Evolutionary conservation across 495 filamentous ascomycete species (phyloP).

Genomic region (Podospora appendiculata): DNA sequence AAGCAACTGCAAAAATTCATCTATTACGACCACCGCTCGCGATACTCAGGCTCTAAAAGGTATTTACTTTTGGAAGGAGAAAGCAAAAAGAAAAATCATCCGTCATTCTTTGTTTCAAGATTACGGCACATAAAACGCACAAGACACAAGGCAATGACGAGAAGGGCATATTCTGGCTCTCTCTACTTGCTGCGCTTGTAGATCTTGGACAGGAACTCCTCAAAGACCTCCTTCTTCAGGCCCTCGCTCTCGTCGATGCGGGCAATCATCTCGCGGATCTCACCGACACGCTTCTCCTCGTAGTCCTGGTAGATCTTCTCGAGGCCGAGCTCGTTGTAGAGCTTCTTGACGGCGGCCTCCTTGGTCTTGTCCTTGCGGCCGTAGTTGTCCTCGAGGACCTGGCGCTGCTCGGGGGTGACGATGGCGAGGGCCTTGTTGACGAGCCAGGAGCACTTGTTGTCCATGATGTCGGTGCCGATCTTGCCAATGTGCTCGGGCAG

Average conservation of each 20-base stretch:
- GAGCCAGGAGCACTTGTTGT: conserved; percentile 99
- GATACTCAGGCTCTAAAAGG: not conserved
- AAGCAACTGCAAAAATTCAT: too few relatives aligned
- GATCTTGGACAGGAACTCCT: conserved; percentile 88
- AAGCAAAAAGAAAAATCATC: not conserved
- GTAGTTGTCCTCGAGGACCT: conserved; percentile 76
- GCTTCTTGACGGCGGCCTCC: conserved; percentile 77
- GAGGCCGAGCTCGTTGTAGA: conserved; percentile 78
- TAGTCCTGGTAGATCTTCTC: conserved; percentile 77
- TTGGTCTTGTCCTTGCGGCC: conserved; percentile 75
- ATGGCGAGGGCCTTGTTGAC: conserved; percentile 84
- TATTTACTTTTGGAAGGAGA: not conserved
- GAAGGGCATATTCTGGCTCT: too few relatives aligned
- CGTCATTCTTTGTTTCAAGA: not conserved
- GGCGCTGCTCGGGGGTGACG: conserved; percentile 72
- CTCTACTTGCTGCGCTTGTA: conserved; percentile 88
- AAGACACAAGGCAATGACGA: too few relatives aligned
- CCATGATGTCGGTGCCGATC: conserved; percentile 96
- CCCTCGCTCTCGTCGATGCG: conserved; percentile 77
- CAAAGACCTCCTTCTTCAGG: conserved; percentile 82
- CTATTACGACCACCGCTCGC: too few relatives aligned
- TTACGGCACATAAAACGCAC: not conserved
- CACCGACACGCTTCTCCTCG: conserved; percentile 73
- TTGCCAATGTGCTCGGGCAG: conserved; percentile 88
- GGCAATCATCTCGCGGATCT: conserved; percentile 66